Percentiles rank a stretch among this genome's conserved stretches.
phyloP scores from a whole-genome alignment of 2,329 filamentous ascomycete genomes.

The Aspergillus sergii region DNA sequence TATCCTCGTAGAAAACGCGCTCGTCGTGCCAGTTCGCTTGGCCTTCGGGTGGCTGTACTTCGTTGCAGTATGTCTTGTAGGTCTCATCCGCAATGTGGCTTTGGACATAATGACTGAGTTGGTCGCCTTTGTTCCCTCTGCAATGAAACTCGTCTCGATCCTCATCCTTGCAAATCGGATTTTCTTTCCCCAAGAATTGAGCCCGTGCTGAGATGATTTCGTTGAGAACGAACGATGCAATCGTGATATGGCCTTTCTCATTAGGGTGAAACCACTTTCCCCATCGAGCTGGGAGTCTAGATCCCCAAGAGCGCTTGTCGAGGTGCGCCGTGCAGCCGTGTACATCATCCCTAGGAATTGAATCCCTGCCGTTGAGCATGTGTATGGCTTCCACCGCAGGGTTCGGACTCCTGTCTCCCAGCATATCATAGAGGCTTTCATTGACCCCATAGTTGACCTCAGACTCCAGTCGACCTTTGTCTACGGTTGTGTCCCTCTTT shows the following conservation, averaged over 20 bases:
- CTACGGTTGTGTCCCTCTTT: background rate
- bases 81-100: background rate
- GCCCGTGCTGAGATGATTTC: constrained; percentile 6
- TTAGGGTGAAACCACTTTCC: constrained; percentile 40
- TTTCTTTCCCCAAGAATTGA: background rate
- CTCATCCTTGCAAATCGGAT: constrained; percentile 7
- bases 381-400: background rate
- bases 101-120: background rate
- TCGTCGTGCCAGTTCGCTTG: background rate
- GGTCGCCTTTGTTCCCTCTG: background rate
- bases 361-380: background rate
- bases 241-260: constrained; percentile 18
- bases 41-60: background rate
- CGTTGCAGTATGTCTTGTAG: constrained; percentile 7
- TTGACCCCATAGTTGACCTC: background rate
- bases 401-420: background rate
- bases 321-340: background rate
- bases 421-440: background rate
- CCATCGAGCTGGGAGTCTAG: constrained; percentile 32
- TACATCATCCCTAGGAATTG: background rate
- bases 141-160: constrained; percentile 7
- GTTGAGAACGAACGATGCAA: constrained; percentile 17
- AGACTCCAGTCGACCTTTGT: background rate
- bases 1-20: background rate
- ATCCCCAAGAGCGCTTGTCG: constrained; percentile 2